Conservation (phyloP, 345 rosid species). For the Syzygium oleosum region DNA sequence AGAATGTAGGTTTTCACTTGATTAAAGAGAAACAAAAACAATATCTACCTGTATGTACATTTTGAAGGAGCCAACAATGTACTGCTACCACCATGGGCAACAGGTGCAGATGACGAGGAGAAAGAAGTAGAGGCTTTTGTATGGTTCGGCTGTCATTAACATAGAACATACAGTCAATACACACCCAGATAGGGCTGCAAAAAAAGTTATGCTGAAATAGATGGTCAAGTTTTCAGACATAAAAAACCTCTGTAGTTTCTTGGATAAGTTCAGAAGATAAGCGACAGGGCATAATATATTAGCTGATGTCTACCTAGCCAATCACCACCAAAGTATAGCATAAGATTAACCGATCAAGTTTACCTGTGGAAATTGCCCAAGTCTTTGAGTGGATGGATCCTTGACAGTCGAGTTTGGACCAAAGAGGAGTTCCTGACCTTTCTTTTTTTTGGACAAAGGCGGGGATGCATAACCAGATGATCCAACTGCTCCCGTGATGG, state of each 20-base stretch:
- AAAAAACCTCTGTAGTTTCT: not conserved
- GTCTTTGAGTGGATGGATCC: constrained; percentile 52
- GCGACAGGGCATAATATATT: not conserved
- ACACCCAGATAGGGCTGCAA: not conserved
- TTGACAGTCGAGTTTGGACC: constrained; percentile 36
- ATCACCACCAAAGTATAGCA: not conserved
- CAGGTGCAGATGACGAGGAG: constrained; percentile 37
- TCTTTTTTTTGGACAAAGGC: constrained; percentile 72
- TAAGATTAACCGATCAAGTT: constrained; percentile 2
- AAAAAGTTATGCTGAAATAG: not conserved
- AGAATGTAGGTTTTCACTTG: not conserved
- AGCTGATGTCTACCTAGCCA: not conserved
- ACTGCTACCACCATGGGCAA: constrained; percentile 34
- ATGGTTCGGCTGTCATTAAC: constrained; percentile 46
- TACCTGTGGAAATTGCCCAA: constrained; percentile 71
- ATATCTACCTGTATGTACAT: constrained; percentile 65
- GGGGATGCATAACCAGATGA: constrained; percentile 84
- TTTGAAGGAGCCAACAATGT: constrained; percentile 47
- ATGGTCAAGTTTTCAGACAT: not conserved
- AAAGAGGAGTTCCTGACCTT: constrained; percentile 69
- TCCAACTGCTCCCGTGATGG: constrained; percentile 96
- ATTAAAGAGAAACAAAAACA: not conserved
- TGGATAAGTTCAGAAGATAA: not conserved
- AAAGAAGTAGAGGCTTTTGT: constrained; percentile 39
- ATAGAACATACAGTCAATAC: not conserved